Evolutionary conservation across 2,329 filamentous ascomycete genomes (phyloP).

Genomic region (Xylariales sp.): DNA sequence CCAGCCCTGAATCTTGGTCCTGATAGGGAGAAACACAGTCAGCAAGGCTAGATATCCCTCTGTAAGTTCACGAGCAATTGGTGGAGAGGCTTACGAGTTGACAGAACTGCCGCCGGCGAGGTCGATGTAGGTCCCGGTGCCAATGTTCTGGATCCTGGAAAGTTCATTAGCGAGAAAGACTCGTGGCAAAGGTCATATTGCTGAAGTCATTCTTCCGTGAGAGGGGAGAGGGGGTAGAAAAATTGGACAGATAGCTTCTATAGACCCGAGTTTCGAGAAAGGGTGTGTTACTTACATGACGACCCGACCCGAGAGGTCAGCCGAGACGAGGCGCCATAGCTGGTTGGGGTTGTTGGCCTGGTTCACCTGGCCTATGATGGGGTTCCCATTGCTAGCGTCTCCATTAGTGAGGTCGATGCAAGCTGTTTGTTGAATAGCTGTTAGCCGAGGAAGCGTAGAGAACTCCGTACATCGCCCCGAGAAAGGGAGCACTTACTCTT

Average conservation of each 20-base stretch:
- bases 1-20: background rate
- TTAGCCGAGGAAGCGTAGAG: background rate
- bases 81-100: background rate
- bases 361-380: background rate
- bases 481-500: background rate
- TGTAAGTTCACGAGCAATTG: no score
- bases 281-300: slow-evolving; percentile 7
- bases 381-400: background rate
- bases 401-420: slow-evolving; percentile 1
- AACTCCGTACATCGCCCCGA: background rate
- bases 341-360: slow-evolving; percentile 1
- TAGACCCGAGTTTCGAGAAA: background rate
- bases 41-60: background rate
- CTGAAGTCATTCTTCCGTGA: background rate
- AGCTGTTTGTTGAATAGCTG: background rate
- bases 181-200: background rate
- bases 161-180: background rate
- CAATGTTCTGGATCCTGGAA: slow-evolving; percentile 17
- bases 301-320: slow-evolving; percentile 9
- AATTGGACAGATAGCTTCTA: background rate
- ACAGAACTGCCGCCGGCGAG: background rate
- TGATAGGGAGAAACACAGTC: background rate
- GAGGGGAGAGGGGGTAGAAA: no score
- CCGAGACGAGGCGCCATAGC: slow-evolving; percentile 9
- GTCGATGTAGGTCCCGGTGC: slow-evolving; percentile 13